Conservation (phyloP, 2,329 filamentous ascomycete species). For the Saccharata proteae region DNA sequence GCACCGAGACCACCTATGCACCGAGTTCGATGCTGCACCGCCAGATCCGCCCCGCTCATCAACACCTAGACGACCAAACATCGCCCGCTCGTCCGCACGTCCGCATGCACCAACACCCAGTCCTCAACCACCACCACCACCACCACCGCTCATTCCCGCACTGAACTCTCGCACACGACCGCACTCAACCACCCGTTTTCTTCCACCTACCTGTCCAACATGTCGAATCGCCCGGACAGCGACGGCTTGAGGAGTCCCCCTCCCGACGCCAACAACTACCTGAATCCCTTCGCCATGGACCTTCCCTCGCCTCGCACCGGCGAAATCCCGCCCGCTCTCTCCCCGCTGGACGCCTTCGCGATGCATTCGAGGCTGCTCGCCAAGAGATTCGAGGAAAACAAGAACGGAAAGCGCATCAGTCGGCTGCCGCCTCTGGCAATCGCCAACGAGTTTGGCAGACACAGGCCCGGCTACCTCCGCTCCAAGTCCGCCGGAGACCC, state of each 20-base stretch:
- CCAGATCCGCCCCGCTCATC: too few species aligned
- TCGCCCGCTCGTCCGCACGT: too few species aligned
- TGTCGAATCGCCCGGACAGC: constrained; percentile 17
- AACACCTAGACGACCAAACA: too few species aligned
- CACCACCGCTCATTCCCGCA: too few species aligned
- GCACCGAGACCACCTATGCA: too few species aligned
- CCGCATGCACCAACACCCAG: too few species aligned
- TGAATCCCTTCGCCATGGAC: constrained; percentile 22
- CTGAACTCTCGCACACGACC: constrained; percentile 10
- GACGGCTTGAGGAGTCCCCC: too few species aligned
- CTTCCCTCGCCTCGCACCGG: constrained; percentile 38
- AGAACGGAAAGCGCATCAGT: constrained; percentile 67
- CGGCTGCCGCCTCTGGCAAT: constrained; percentile 73
- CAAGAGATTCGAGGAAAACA: constrained; percentile 64
- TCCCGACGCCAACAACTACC: too few species aligned
- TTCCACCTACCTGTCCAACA: constrained; percentile 11
- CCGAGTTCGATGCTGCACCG: too few species aligned
- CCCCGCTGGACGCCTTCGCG: constrained; percentile 89
- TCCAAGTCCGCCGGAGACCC: constrained; percentile 52
- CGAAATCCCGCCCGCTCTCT: constrained; percentile 72
- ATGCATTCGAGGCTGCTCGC: constrained; percentile 81
- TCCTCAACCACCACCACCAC: too few species aligned
- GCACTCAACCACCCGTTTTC: constrained; percentile 7
- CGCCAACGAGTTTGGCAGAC: constrained; percentile 61
- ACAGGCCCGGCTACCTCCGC: constrained; percentile 71